These are phyloP conservation scores for Vachellia pachyceras DNA, from an alignment of 306 rosid species.

Conservation along the genomic window DNA sequence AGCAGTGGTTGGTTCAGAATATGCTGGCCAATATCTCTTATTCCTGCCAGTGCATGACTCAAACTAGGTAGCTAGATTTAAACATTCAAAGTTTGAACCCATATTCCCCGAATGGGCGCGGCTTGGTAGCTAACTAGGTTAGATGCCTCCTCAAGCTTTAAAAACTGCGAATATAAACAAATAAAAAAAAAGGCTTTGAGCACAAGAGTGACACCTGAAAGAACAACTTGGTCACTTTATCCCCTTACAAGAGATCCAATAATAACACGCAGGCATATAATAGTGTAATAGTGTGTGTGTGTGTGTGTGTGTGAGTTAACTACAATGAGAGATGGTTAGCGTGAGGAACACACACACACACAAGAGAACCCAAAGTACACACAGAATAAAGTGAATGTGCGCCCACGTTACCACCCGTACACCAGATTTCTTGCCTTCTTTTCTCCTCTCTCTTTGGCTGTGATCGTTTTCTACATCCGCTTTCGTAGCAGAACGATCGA, in stretches of 20 bases:
- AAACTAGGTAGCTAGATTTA: neutral
- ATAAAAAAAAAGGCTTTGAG: conserved; percentile 34
- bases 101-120: conserved; percentile 33
- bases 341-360: conserved; percentile 44
- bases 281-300: neutral
- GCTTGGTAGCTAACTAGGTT: neutral
- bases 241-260: neutral
- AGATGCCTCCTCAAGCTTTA: neutral
- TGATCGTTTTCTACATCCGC: conserved; percentile 18
- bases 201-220: conserved; percentile 39
- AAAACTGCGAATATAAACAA: conserved; percentile 29
- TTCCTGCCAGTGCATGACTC: neutral
- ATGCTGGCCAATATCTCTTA: neutral
- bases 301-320: neutral
- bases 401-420: conserved; percentile 37
- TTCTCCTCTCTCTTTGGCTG: neutral
- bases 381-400: conserved; percentile 47
- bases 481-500: neutral
- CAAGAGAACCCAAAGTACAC: conserved; percentile 35
- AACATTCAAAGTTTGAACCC: conserved; percentile 29
- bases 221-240: conserved; percentile 21
- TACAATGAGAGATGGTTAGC: conserved; percentile 25
- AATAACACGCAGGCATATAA: neutral
- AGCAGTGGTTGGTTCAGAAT: neutral
- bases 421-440: conserved; percentile 10